phyloP scores from a whole-genome alignment of 2,329 filamentous ascomycete species.

The Paracoccidioides lutzii region DNA sequence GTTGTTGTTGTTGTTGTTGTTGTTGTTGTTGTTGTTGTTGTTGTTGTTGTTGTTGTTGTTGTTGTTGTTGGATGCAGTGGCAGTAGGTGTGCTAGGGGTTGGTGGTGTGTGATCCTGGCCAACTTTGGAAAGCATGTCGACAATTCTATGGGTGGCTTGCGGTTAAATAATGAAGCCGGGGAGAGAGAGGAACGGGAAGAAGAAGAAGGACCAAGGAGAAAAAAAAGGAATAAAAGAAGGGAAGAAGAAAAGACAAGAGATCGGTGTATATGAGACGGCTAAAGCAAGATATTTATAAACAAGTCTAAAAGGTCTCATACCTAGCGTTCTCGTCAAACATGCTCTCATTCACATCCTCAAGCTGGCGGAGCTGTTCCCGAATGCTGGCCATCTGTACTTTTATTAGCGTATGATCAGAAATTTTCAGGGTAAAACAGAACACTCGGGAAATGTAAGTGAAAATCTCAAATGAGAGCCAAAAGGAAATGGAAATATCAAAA shows the following conservation, averaged over 20 bases:
- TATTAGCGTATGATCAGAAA: too few relatives aligned
- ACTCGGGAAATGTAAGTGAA: too few relatives aligned
- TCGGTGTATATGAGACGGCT: not conserved
- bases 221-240: not conserved
- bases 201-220: not conserved
- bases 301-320: conserved; percentile 13
- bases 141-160: conserved; percentile 18
- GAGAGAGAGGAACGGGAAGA: not conserved
- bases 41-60: not conserved
- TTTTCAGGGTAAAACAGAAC: too few relatives aligned
- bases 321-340: conserved; percentile 33
- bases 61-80: not conserved
- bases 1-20: not conserved
- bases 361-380: conserved; percentile 34
- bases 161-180: not conserved
- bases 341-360: conserved; percentile 33
- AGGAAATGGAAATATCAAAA: conserved; percentile 15
- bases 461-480: not conserved
- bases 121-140: conserved; percentile 26
- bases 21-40: too few relatives aligned
- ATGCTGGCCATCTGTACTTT: conserved; percentile 34
- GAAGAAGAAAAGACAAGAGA: not conserved
- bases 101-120: conserved; percentile 2
- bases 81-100: conserved; percentile 1
- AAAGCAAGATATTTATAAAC: not conserved